Conservation (phyloP, 2,329 filamentous ascomycete species). For the Xylariaceae sp. region DNA sequence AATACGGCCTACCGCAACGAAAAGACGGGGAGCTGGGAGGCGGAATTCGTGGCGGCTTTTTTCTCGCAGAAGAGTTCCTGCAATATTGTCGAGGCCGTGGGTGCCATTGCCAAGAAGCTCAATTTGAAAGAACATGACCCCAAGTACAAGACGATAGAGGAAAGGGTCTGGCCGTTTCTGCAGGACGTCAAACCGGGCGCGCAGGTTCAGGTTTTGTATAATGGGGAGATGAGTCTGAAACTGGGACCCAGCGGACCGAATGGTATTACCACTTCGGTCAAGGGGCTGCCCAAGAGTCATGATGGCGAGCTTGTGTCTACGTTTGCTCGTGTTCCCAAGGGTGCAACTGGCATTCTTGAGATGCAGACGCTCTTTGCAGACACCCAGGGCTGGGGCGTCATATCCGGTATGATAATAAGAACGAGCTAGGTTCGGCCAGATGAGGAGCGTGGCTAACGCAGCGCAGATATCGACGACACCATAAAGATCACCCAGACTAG, state of each 20-base stretch:
- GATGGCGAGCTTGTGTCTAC: constrained; percentile 44
- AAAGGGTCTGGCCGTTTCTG: constrained; percentile 70
- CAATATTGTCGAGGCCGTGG: constrained; percentile 62
- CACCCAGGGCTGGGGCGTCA: constrained; percentile 74
- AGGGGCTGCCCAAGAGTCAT: constrained; percentile 44
- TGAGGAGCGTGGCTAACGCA: constrained; percentile 7
- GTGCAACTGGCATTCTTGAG: constrained; percentile 50
- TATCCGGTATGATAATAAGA: constrained; percentile 53
- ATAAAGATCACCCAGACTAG: constrained; percentile 87
- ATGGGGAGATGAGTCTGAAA: constrained; percentile 39
- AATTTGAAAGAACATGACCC: constrained; percentile 58
- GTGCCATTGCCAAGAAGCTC: constrained; percentile 63
- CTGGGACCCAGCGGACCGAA: constrained; percentile 67
- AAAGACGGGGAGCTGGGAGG: constrained; percentile 57
- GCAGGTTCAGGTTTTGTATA: constrained; percentile 59
- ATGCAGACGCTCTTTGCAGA: constrained; percentile 71
- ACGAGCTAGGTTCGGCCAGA: background rate
- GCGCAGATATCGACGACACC: constrained; percentile 81
- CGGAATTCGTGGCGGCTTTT: constrained; percentile 77
- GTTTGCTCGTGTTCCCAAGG: constrained; percentile 46
- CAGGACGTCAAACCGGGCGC: constrained; percentile 69
- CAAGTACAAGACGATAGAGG: constrained; percentile 54
- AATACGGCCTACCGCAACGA: constrained; percentile 70
- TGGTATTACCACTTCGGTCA: constrained; percentile 63
- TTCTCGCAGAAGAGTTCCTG: constrained; percentile 68